These are phyloP conservation scores for Diaporthe australafricana DNA, from an alignment of 2,329 filamentous ascomycete species.

Conservation along the genomic window DNA sequence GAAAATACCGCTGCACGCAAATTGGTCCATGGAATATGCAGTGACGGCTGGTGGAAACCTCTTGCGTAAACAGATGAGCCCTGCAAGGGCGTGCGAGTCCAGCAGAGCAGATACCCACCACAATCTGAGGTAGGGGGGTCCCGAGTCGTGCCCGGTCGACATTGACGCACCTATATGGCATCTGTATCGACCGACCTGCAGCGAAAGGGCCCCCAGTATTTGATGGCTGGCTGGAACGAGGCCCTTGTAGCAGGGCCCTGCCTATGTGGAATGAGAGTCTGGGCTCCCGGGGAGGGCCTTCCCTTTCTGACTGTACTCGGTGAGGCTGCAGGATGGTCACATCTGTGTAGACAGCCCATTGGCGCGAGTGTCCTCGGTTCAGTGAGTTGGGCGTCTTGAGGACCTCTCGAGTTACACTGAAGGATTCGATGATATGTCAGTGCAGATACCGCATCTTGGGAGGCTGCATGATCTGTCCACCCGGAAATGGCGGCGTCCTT, in stretches of 20 bases:
- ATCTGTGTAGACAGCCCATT: slow-evolving; percentile 25
- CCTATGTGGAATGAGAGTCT: slow-evolving; percentile 18
- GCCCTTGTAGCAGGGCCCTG: slow-evolving; percentile 26
- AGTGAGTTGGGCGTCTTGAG: slow-evolving; percentile 7
- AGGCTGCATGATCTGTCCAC: slow-evolving; percentile 20
- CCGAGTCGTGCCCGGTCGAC: background rate
- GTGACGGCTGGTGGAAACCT: background rate
- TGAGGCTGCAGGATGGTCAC: slow-evolving; percentile 34
- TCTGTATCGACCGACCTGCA: slow-evolving; percentile 1
- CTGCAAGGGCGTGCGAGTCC: slow-evolving; percentile 14
- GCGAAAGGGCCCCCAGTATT: slow-evolving; percentile 6
- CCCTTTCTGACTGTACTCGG: slow-evolving; percentile 27
- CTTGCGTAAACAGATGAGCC: background rate
- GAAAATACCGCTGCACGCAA: background rate
- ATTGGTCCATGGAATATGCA: background rate
- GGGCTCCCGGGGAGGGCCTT: slow-evolving; percentile 10
- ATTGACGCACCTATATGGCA: slow-evolving; percentile 4
- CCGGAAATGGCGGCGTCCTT: slow-evolving; percentile 9
- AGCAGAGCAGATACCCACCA: background rate
- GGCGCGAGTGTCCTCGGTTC: slow-evolving; percentile 12
- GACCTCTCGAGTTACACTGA: slow-evolving; percentile 33
- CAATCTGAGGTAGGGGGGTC: slow-evolving; percentile 7
- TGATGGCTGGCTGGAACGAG: slow-evolving; percentile 11
- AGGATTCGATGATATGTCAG: slow-evolving; percentile 35
- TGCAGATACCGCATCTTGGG: slow-evolving; percentile 24